These are phyloP conservation scores for Saturnispora quitensis DNA, from an alignment of 805 yeast species.

Conservation along the genomic window DNA sequence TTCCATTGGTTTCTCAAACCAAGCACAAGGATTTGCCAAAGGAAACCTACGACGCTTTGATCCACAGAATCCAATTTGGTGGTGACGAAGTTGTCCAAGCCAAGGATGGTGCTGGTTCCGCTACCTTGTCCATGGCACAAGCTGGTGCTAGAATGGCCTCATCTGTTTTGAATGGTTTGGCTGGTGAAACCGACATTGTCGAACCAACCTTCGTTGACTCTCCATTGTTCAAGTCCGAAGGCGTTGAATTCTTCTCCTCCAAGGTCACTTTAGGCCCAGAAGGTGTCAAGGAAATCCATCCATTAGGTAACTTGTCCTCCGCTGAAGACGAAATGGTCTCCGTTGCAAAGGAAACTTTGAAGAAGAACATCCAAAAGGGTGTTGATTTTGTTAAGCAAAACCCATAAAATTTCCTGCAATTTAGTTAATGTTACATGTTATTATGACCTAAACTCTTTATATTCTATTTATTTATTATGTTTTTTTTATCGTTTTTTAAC, in stretches of 20 bases:
- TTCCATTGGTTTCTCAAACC: slow-evolving; percentile 36
- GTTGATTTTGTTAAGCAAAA: slow-evolving; percentile 69
- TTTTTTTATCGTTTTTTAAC: not conserved
- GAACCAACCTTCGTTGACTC: slow-evolving; percentile 60
- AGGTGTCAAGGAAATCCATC: slow-evolving; percentile 79
- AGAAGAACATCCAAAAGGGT: slow-evolving; percentile 91
- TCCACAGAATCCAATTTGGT: slow-evolving; percentile 75
- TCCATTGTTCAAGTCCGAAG: slow-evolving; percentile 76
- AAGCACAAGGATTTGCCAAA: slow-evolving; percentile 26
- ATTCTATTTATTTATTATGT: not conserved
- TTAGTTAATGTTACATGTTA: slow-evolving; percentile 1
- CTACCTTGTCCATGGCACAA: slow-evolving; percentile 92
- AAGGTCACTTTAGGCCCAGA: slow-evolving; percentile 87
- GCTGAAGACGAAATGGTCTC: slow-evolving; percentile 81
- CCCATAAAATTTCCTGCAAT: slow-evolving; percentile 34
- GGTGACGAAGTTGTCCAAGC: slow-evolving; percentile 97
- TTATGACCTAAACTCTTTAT: slow-evolving; percentile 3
- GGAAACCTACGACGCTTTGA: slow-evolving; percentile 39
- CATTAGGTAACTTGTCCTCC: slow-evolving; percentile 59
- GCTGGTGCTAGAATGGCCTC: slow-evolving; percentile 73
- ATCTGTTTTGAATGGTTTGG: slow-evolving; percentile 48
- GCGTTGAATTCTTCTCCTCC: slow-evolving; percentile 94
- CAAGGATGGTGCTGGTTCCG: slow-evolving; percentile 90
- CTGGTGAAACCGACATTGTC: slow-evolving; percentile 35
- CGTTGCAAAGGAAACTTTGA: slow-evolving; percentile 80